Evolutionary conservation across 139 green algal genomes (phyloP), one percentile per base, ranked within the genome.

Genomic region (Prasinococcaceae sp.): DNA sequence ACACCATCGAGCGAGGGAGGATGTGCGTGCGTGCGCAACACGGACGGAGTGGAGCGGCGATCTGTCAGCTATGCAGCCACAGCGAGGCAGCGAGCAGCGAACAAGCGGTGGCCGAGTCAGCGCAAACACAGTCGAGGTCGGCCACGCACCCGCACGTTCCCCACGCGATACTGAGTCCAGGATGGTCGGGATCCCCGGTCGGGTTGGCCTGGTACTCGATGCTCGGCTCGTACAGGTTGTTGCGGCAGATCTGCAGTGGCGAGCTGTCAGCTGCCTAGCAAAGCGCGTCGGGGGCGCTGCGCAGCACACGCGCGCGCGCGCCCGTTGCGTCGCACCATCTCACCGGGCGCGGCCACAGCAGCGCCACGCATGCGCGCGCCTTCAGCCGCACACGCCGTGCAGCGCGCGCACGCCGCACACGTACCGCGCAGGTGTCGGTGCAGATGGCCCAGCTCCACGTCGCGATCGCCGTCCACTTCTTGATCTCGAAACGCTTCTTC

Each of bases 391-490:
- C 33, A 41, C 33, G 14, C 33, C 12, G 12, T 20, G 14, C 12
- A 41, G 14, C 12, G n/a, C n/a, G n/a, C n/a, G n/a, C n/a, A 41
- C 12, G 14, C 12, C 33, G 14, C 12, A 41, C 12, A 41, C 12
- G 14, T 20, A 41, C 0, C 12, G 84, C 85, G 60, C 84, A 94
- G 2, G 85, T 94, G 66, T 94, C 85, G 6, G 85, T 94, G 73
- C 84, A 93, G 50, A 94, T 94, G 8, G 84, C 84, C 85, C 85
- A 94, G 0, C 70, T 84, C 85, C 85, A 93, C 84, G 93, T 93
- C 16, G 85, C 85, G 26, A 94, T 83, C 0, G 85, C 85, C 37
- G 86, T 93, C 85, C 85, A 94, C 68, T 41, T 41, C 33, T 41
- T 41, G 33, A 41, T 41, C 14, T 41, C 33, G 14, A 41, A 41